A percentile compares a stretch with the other conserved stretches of the same genome.
Evolutionary conservation across 345 rosid genomes (phyloP).

Genomic region (Eucalyptus decipiens): DNA sequence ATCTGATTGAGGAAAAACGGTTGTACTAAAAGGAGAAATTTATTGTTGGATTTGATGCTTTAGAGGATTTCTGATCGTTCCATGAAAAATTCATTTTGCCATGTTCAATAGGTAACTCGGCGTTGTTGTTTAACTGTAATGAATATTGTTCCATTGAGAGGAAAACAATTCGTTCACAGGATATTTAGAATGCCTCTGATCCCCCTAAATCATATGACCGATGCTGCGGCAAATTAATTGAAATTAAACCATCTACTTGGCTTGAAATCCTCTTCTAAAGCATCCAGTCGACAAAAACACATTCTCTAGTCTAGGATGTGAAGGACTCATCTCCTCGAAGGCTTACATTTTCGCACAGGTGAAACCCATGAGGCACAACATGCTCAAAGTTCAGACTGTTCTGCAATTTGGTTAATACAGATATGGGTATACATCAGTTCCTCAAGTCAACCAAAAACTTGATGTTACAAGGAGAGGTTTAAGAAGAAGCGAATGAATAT

Average conservation of each 20-base stretch:
- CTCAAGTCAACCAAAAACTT: not conserved
- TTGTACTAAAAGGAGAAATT: not conserved
- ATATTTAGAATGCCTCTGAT: not conserved
- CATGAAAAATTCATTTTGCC: not conserved
- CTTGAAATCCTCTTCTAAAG: not conserved
- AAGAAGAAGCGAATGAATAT: not conserved
- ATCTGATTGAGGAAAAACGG: not conserved
- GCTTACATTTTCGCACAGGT: not conserved
- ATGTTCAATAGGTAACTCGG: not conserved
- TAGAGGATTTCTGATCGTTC: not conserved
- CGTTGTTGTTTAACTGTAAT: not conserved
- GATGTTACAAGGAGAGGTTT: not conserved
- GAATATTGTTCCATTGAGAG: not conserved
- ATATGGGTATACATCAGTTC: not conserved
- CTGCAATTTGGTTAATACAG: not conserved
- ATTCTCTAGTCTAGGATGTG: not conserved
- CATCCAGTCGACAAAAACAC: not conserved
- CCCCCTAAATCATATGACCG: not conserved
- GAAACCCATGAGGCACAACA: not conserved
- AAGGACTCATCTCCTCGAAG: not conserved
- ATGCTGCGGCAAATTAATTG: not conserved
- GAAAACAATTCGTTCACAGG: not conserved
- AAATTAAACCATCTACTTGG: not conserved
- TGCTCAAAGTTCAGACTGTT: not conserved
- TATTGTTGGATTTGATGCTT: not conserved